phyloP scores from a whole-genome alignment of 2,329 filamentous ascomycete species.

The Apiospora marii region DNA sequence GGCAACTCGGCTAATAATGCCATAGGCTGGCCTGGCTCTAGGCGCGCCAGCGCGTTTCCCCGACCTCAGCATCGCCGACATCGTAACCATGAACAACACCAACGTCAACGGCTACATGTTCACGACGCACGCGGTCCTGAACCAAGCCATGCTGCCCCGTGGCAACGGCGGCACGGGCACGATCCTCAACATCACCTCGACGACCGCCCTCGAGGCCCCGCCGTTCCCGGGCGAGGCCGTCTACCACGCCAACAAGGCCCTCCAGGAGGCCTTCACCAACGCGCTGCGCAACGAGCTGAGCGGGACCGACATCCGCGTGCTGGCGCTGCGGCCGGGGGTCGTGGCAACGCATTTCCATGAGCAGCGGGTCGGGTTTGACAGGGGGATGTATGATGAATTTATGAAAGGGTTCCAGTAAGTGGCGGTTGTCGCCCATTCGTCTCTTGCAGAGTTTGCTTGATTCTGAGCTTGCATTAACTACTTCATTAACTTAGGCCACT shows the following conservation, averaged over 20 bases:
- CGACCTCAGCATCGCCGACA: constrained; percentile 49
- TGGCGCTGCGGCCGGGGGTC: constrained; percentile 55
- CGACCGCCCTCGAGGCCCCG: constrained; percentile 54
- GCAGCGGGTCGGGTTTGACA: constrained; percentile 53
- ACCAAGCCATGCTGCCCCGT: constrained; percentile 46
- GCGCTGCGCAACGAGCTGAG: constrained; percentile 54
- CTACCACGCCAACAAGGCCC: constrained; percentile 56
- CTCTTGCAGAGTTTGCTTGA: too few species aligned
- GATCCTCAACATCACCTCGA: constrained; percentile 57
- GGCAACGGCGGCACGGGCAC: constrained; percentile 45
- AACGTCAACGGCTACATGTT: constrained; percentile 59
- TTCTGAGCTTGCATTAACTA: background rate
- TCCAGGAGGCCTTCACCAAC: constrained; percentile 58
- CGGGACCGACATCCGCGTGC: constrained; percentile 55
- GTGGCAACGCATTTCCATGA: constrained; percentile 58
- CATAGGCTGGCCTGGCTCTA: constrained; percentile 53
- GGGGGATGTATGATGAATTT: constrained; percentile 50
- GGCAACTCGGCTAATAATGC: background rate
- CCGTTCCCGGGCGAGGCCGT: constrained; percentile 58
- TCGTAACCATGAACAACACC: constrained; percentile 54
- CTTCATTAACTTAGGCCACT: background rate
- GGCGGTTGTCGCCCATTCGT: background rate
- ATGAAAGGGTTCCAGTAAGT: constrained; percentile 51
- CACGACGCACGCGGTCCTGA: constrained; percentile 53
- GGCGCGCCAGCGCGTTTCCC: constrained; percentile 53